phyloP scores from a whole-genome alignment of 164 flowering plant genomes.

The Aristolochia fimbriata region DNA sequence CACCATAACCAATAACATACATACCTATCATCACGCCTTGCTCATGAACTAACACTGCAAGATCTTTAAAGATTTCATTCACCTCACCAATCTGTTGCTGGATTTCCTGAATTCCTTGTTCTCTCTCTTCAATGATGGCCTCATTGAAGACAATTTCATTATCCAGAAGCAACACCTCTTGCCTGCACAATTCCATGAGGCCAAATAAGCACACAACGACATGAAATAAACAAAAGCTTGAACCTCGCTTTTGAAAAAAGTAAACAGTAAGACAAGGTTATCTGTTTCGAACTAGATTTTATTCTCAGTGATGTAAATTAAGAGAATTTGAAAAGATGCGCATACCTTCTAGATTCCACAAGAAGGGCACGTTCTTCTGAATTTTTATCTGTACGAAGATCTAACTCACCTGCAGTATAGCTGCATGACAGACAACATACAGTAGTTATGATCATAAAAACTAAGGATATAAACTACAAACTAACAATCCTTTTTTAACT shows the following conservation, averaged over 20 bases:
- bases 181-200: constrained; percentile 22
- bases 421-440: constrained; percentile 19
- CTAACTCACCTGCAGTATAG: constrained; percentile 47
- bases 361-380: constrained; percentile 65
- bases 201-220: neutral
- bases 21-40: constrained; percentile 78
- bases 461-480: no score
- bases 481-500: no score
- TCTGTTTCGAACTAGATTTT: no score
- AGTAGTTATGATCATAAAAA: neutral
- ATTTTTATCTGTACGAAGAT: constrained; percentile 34
- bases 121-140: constrained; percentile 75
- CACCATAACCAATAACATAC: neutral
- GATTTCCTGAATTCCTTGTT: constrained; percentile 69
- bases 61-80: constrained; percentile 73
- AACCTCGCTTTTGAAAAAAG: no score
- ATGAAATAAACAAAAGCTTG: no score
- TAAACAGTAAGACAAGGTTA: no score
- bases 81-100: constrained; percentile 74
- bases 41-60: constrained; percentile 62
- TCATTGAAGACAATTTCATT: constrained; percentile 59
- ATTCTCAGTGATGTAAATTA: neutral
- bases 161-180: constrained; percentile 43
- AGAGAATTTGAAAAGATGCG: neutral
- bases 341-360: constrained; percentile 72